phyloP scores from a whole-genome alignment of 2,329 filamentous ascomycete species.

The Fusarium incarnatum region DNA sequence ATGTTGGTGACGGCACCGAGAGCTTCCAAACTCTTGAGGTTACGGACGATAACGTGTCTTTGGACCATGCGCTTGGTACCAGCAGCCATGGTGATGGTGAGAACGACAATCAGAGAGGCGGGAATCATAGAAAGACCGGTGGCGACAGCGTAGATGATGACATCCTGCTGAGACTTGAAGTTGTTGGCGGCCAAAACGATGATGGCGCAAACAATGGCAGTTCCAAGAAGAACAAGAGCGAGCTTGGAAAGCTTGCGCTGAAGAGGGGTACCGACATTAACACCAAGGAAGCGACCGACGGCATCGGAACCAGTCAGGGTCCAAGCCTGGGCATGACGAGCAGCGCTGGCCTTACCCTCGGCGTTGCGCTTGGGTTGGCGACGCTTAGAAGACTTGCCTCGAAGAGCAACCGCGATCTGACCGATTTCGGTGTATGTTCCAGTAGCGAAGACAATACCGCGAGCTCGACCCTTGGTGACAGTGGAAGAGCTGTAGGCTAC shows the following conservation, averaged over 20 bases:
- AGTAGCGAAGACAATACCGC: conserved; percentile 70
- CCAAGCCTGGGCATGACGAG: conserved; percentile 53
- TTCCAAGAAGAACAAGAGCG: conserved; percentile 72
- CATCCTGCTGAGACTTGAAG: conserved; percentile 64
- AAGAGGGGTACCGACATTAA: conserved; percentile 76
- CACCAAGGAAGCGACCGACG: conserved; percentile 72
- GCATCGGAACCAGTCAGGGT: conserved; percentile 61
- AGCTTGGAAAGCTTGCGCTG: conserved; percentile 76
- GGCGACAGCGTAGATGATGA: conserved; percentile 66
- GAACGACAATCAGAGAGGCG: conserved; percentile 61
- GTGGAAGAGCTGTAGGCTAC: conserved; percentile 72
- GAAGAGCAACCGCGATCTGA: conserved; percentile 65
- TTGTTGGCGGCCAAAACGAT: conserved; percentile 75
- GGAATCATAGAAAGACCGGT: conserved; percentile 63
- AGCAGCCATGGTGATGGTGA: conserved; percentile 70
- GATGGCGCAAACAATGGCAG: conserved; percentile 75
- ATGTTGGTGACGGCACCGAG: conserved; percentile 67
- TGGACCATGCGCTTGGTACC: conserved; percentile 65
- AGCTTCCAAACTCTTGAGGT: conserved; percentile 66
- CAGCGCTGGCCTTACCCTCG: conserved; percentile 52
- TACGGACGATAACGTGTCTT: conserved; percentile 64
- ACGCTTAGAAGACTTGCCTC: conserved; percentile 51
- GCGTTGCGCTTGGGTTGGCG: conserved; percentile 57
- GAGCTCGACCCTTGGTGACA: conserved; percentile 70
- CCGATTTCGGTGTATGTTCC: conserved; percentile 73